phyloP scores from a whole-genome alignment of 805 yeast species.

The Komagataella pseudopastoris region DNA sequence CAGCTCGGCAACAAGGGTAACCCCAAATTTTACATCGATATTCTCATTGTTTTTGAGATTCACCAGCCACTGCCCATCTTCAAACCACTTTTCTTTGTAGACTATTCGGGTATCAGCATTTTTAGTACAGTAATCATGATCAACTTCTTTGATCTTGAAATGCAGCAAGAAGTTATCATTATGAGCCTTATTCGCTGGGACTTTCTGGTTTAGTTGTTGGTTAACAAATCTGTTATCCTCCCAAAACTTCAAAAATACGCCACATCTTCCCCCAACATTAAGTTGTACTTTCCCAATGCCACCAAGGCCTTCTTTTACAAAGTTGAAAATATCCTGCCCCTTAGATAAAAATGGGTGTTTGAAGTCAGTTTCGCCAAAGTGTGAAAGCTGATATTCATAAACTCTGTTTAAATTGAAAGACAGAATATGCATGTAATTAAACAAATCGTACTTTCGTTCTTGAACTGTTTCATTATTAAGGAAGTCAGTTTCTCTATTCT shows the following conservation, averaged over 20 bases:
- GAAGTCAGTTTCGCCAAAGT: background rate
- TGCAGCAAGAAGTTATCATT: conserved; percentile 8
- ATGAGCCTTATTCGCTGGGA: background rate
- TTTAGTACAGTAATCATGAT: background rate
- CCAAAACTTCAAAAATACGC: conserved; percentile 19
- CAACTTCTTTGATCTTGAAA: conserved; percentile 12
- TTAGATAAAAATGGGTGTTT: background rate
- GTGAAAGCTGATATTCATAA: conserved; percentile 4
- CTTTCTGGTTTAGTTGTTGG: conserved; percentile 8
- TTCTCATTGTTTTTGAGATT: conserved; percentile 7
- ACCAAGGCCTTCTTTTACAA: conserved; percentile 8
- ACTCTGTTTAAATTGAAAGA: conserved; percentile 12
- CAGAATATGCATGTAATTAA: conserved; percentile 16
- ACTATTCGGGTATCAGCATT: background rate
- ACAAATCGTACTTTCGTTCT: conserved; percentile 16
- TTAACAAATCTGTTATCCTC: conserved; percentile 15
- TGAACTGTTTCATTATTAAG: background rate
- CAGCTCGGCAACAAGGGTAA: conserved; percentile 12
- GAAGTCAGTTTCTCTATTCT: background rate
- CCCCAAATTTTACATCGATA: conserved; percentile 5
- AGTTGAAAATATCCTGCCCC: background rate
- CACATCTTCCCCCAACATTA: conserved; percentile 16
- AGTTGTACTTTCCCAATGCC: conserved; percentile 15
- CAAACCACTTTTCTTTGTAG: conserved; percentile 11
- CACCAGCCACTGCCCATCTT: conserved; percentile 13